phyloP scores from a whole-genome alignment of 108 stramenopile genomes.

The Schizochytrium sp. region DNA sequence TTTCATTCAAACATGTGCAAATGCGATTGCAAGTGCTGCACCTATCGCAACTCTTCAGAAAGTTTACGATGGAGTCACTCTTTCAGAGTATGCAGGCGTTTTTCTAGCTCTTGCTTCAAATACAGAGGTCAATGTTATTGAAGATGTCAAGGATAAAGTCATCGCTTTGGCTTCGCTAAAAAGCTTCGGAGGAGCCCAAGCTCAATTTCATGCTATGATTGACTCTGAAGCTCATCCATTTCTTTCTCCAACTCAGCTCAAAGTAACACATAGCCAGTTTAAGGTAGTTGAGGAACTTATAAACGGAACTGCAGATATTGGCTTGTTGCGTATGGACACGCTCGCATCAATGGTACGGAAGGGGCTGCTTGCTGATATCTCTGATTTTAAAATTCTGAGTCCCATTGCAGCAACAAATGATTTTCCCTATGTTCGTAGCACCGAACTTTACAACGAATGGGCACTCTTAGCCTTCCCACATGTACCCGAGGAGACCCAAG shows the following conservation, averaged over 20 bases:
- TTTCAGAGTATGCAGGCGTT: not conserved
- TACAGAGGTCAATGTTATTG: not conserved
- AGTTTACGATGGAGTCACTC: not conserved
- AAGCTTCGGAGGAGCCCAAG: constrained; percentile 14
- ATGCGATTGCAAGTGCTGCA: not conserved
- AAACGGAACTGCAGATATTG: not conserved
- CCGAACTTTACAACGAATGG: not conserved
- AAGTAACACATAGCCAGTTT: not conserved
- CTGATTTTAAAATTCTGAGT: not conserved
- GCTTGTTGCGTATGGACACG: constrained; percentile 4
- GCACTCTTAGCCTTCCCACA: not conserved
- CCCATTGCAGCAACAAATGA: not conserved
- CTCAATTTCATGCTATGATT: not conserved
- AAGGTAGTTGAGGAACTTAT: not conserved
- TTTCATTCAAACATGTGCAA: not conserved
- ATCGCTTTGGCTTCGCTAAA: not conserved
- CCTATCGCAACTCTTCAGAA: constrained; percentile 29
- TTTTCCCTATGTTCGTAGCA: not conserved
- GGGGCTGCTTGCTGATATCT: not conserved
- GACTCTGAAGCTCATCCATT: not conserved
- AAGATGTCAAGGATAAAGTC: not conserved
- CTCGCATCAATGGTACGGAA: not conserved
- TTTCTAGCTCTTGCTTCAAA: not conserved
- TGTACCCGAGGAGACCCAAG: not conserved
- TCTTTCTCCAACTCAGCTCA: not conserved